Evolutionary conservation across 306 rosid species (phyloP), one percentile per base, ranked within the genome.

Genomic region (Argentina anserina): DNA sequence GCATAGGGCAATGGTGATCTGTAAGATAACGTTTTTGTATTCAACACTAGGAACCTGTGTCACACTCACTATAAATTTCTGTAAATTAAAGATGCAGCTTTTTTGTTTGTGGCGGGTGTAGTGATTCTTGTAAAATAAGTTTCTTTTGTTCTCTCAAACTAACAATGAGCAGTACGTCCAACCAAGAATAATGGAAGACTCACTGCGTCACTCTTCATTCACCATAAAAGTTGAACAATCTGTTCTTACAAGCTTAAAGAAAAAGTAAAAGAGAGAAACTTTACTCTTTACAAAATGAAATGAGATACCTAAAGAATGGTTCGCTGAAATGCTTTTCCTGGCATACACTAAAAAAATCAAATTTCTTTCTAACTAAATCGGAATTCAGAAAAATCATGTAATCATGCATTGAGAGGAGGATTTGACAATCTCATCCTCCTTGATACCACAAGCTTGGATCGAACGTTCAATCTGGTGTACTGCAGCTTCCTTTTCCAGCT

Each of bases 391-490:
- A 68, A 69, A 33, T 52, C 75, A 43, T 59, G 21, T 40, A 65
- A 81, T 56, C 42, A 46, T 42, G 67, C 69, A 74, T 28, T 68
- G 67, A 7, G 65, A 60, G 69, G 60, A 72, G 74, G 77, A 52
- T 71, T 53, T 47, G 60, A 69, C 66, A 70, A 36, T 78, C 71
- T 88, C 81, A 90, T 87, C 89, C 84, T 89, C 95, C 65, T 87
- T 85, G 49, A 84, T 76, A 60, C 95, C 69, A 78, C 99, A 89
- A 55, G 91, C 89, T 78, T 82, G 87, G 81, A 88, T 85, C 17
- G 93, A 89, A 73, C 96, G 83, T 75, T 91, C 97, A 70, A 94
- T 89, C 82, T 85, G 94, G 34, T 76, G 74, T 66, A 60, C 73
- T 33, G 84, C 59, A 47, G 81, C 81, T 85, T 94, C 96, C 63